Base-by-base conservation (phyloP, 2,329 filamentous ascomycete genomes). In the Fusarium musae region DNA sequence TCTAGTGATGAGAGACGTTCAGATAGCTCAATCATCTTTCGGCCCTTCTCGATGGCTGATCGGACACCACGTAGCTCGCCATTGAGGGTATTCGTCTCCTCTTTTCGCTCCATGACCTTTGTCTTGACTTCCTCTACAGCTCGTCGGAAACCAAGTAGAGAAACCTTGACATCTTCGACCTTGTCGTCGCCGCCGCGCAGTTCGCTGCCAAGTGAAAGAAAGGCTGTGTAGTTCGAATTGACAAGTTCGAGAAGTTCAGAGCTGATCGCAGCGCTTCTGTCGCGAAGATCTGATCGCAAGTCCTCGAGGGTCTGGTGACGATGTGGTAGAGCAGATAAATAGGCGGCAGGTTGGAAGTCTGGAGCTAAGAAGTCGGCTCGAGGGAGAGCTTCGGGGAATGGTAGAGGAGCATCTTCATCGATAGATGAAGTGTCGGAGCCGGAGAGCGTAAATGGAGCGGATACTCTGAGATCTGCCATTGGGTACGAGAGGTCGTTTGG, bases 251-350 rank as follows among this genome's bases (percentile, higher is more conserved):
- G 87, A 6, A 99, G 87, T 84, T 99, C 96, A 71, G 92, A 90
- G 78, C 92, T 93, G 69, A 99, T 91, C 26, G 92, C 88, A 75
- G 93, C 90, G 75, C 92, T 93, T 59, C 97, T 89, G 66, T 95
- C 90, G 49, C 95, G 92, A 21, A 99, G 87, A 79, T 99, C 97
- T 9, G 92, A 85, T 40, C 96, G 93, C 37, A 99, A 87, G 81
- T 99, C 96, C 80, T 97, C 95, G 53, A 99, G 93, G 1, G 96
- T 98, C 82, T 99, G 96, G 82, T 99, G 96, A 3, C 96, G 93
- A 79, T 96, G 91, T 26, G 91, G 90, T 3, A 97, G 88, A 3
- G 93, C 92, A 12, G 83, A 95, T 52, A 99, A 92, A 81, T 98
- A 99, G 5, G 85, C 85, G 4, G 93, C 89, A 2, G 97, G 92